phyloP scores from a whole-genome alignment of 2,329 filamentous ascomycete genomes.

The Tolypocladium cylindrosporum region DNA sequence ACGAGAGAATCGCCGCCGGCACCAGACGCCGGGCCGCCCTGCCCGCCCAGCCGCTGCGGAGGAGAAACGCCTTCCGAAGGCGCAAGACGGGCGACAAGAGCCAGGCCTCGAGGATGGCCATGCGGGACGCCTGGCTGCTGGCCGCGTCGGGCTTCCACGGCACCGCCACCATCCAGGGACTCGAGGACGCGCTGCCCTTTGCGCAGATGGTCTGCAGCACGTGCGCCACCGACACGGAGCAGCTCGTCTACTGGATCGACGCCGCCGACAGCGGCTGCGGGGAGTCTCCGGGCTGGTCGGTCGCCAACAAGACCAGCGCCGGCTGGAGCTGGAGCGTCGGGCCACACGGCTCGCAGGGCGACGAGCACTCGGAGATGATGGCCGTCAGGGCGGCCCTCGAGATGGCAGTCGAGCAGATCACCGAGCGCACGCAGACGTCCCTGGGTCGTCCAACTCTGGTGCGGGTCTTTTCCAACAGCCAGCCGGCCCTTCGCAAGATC shows the following conservation, averaged over 20 bases:
- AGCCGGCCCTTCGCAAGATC: neutral
- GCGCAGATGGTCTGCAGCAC: neutral
- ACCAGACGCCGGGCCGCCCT: neutral
- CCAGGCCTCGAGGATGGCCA: neutral
- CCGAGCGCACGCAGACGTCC: neutral
- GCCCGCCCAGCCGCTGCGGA: neutral
- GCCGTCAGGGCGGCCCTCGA: conserved; percentile 7
- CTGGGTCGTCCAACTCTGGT: neutral
- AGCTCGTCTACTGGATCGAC: conserved; percentile 1
- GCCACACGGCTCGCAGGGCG: neutral
- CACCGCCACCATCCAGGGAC: neutral
- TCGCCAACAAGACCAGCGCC: neutral
- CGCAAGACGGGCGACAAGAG: neutral
- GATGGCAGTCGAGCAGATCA: conserved; percentile 1
- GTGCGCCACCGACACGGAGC: neutral
- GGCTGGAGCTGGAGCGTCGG: neutral
- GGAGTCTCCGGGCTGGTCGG: neutral
- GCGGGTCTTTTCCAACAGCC: conserved; percentile 6
- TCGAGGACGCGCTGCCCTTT: neutral
- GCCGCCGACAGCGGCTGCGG: neutral
- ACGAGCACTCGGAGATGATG: conserved; percentile 1
- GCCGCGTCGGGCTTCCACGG: neutral
- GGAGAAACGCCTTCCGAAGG: neutral
- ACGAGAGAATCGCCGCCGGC: neutral
- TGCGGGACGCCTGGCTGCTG: neutral